Evolutionary conservation across 2,329 filamentous ascomycete genomes (phyloP).

Genomic region (Xylaria multiplex): DNA sequence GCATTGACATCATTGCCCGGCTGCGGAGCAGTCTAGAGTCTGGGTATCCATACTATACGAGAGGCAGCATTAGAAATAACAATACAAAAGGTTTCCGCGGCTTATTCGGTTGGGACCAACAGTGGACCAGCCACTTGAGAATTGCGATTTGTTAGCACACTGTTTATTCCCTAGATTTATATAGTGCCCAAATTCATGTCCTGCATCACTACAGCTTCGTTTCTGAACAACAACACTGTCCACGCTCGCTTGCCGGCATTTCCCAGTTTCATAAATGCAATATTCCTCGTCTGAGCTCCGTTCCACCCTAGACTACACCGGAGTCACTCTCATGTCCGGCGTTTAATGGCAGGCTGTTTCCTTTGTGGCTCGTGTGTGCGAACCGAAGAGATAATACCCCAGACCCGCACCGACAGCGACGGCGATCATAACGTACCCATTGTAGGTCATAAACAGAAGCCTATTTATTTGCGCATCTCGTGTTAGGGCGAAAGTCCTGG

Average conservation of each 20-base stretch:
- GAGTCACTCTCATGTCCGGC: not conserved
- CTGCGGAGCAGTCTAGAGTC: not conserved
- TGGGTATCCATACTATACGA: slow-evolving; percentile 5
- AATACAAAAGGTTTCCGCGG: not conserved
- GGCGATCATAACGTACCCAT: slow-evolving; percentile 95
- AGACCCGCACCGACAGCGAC: slow-evolving; percentile 89
- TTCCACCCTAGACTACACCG: not conserved
- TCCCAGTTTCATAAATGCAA: not conserved
- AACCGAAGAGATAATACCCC: slow-evolving; percentile 85
- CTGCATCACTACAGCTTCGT: not conserved
- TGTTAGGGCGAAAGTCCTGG: not conserved
- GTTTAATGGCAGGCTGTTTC: slow-evolving; percentile 86
- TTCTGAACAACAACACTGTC: not conserved
- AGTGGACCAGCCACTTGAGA: not conserved
- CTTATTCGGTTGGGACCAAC: not conserved
- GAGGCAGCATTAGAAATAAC: slow-evolving; percentile 5
- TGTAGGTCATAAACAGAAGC: slow-evolving; percentile 99
- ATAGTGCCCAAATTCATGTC: not conserved
- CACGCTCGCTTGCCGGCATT: slow-evolving; percentile 7
- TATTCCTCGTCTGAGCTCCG: not conserved
- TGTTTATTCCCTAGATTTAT: not conserved
- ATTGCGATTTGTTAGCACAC: not conserved
- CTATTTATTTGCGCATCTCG: slow-evolving; percentile 56
- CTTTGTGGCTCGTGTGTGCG: slow-evolving; percentile 76
- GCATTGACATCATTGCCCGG: not conserved